A percentile compares a stretch with the other conserved stretches of the same genome.
Evolutionary conservation across 2,329 filamentous ascomycete genomes (phyloP).

Genomic region (Alternaria sp.): DNA sequence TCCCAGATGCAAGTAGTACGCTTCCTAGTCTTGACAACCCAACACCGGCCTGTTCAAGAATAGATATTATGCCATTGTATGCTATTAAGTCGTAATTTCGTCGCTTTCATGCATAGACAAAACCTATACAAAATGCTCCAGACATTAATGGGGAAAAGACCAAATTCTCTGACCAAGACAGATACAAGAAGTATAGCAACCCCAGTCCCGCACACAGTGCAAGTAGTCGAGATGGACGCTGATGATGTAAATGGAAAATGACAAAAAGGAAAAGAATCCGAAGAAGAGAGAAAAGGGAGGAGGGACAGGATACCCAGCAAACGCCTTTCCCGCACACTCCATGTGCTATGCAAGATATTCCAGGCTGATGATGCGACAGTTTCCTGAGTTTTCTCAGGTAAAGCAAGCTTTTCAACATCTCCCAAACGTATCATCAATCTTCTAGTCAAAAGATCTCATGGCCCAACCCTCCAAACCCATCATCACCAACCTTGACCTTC

Average conservation of each 20-base stretch:
- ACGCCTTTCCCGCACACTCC: background rate
- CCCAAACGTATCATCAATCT: background rate
- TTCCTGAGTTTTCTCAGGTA: no score
- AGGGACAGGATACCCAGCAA: background rate
- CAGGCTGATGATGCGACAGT: background rate
- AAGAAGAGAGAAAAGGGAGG: no score
- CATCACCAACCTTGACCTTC: constrained; percentile 22
- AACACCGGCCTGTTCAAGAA: background rate
- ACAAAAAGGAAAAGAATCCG: background rate
- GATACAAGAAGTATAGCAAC: background rate
- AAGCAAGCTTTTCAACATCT: background rate
- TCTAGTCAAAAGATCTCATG: constrained; percentile 45
- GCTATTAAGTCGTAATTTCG: background rate
- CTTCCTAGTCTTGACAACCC: background rate
- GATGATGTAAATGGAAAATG: background rate
- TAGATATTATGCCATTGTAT: background rate
- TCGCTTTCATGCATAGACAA: background rate
- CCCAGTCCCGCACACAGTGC: background rate
- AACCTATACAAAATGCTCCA: background rate
- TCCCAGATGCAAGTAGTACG: background rate
- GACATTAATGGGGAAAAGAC: background rate
- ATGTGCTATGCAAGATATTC: background rate
- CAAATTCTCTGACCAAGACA: background rate
- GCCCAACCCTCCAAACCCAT: constrained; percentile 42
- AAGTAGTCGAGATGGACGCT: background rate